A percentile compares a stretch with the other conserved stretches of the same genome.
These are phyloP conservation scores for Starmerella apis DNA, from an alignment of 805 yeast species.

Conservation along the genomic window DNA sequence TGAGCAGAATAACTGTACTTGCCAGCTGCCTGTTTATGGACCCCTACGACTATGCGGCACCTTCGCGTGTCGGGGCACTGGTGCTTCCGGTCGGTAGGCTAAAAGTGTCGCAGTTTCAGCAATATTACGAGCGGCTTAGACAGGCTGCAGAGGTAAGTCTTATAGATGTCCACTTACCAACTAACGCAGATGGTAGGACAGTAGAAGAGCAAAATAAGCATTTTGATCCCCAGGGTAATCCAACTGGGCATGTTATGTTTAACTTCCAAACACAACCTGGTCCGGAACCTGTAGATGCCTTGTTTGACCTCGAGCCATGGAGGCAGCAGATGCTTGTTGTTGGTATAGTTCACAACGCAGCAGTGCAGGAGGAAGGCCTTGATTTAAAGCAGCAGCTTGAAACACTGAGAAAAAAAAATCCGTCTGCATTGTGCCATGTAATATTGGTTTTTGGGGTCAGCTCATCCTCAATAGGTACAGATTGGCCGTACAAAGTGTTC, in stretches of 20 bases:
- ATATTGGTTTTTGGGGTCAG: slow-evolving; percentile 42
- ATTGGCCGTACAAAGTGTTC: slow-evolving; percentile 22
- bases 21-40: slow-evolving; percentile 20
- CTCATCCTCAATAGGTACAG: slow-evolving; percentile 2
- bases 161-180: slow-evolving; percentile 51
- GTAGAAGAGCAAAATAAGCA: neutral
- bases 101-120: slow-evolving; percentile 35
- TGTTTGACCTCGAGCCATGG: slow-evolving; percentile 85
- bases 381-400: slow-evolving; percentile 29
- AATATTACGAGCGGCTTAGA: slow-evolving; percentile 38
- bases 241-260: slow-evolving; percentile 61
- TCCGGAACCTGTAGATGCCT: slow-evolving; percentile 50
- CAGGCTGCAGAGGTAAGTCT: slow-evolving; percentile 54
- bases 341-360: slow-evolving; percentile 36
- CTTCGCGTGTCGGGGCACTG: slow-evolving; percentile 55
- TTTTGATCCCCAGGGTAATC: slow-evolving; percentile 79
- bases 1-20: neutral
- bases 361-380: slow-evolving; percentile 17
- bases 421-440: slow-evolving; percentile 47
- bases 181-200: slow-evolving; percentile 32
- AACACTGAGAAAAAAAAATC: slow-evolving; percentile 39
- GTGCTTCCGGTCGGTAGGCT: slow-evolving; percentile 57
- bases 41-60: slow-evolving; percentile 42
- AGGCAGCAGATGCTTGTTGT: slow-evolving; percentile 53
- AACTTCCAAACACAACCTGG: slow-evolving; percentile 41